Conservation (phyloP, 257 asterid genomes). For the Solanum chilense region DNA sequence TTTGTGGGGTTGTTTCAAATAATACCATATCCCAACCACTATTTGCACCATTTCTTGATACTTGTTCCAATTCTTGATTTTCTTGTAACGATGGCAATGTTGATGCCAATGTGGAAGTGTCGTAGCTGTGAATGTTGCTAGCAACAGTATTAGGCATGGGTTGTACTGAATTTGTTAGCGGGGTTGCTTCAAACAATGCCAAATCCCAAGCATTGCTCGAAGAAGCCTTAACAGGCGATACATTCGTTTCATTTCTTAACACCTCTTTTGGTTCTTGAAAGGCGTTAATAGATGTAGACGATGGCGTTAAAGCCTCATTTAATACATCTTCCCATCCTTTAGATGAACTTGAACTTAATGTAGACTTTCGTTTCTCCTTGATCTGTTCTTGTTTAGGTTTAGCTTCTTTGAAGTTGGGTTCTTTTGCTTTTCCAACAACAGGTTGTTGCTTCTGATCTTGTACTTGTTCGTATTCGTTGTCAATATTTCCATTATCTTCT, state of each 20-base stretch:
- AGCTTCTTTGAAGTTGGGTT: neutral
- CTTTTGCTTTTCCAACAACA: neutral
- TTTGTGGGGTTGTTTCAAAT: constrained; percentile 8
- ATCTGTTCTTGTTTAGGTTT: constrained; percentile 5
- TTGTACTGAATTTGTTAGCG: neutral
- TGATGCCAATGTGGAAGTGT: neutral
- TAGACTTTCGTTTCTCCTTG: neutral
- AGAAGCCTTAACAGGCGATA: neutral
- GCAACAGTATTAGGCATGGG: neutral
- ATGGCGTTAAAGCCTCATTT: constrained; percentile 15
- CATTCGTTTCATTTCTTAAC: neutral
- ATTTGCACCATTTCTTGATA: neutral
- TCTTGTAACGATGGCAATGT: neutral
- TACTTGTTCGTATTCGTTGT: neutral
- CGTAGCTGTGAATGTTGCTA: neutral
- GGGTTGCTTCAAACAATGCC: constrained; percentile 19
- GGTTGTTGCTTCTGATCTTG: neutral
- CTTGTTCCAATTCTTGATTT: neutral
- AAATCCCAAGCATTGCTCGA: constrained; percentile 24
- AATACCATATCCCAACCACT: constrained; percentile 28
- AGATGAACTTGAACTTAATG: neutral
- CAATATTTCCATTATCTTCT: neutral
- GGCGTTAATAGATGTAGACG: neutral
- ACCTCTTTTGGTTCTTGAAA: neutral
- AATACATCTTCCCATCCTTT: constrained; percentile 45